phyloP scores from a whole-genome alignment of 495 filamentous ascomycete species.

The Xylaria castorea region DNA sequence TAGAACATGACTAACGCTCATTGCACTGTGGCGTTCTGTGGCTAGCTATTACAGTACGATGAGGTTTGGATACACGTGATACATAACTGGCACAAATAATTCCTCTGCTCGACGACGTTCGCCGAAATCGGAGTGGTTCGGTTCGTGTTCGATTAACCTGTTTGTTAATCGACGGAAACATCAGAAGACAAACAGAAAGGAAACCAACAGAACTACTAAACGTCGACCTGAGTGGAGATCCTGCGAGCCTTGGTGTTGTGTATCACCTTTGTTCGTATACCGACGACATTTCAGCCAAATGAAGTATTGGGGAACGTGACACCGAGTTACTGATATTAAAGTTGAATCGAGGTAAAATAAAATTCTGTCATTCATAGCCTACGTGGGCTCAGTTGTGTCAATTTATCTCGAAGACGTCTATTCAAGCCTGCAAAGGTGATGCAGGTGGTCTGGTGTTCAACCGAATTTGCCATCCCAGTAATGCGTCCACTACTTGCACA shows the following conservation, averaged over 20 bases:
- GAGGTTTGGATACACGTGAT: not conserved
- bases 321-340: not conserved
- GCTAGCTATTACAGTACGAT: not conserved
- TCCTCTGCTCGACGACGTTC: not conserved
- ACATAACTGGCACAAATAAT: not conserved
- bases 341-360: not conserved
- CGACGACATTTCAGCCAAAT: not conserved
- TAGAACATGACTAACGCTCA: not conserved
- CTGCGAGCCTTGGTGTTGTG: not conserved
- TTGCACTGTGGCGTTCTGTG: not conserved
- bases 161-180: not conserved
- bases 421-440: not conserved
- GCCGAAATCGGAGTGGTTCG: not conserved
- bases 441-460: not conserved
- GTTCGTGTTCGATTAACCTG: not conserved
- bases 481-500: not conserved
- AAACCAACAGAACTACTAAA: not conserved
- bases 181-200: not conserved
- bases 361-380: no score
- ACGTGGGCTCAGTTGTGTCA: not conserved
- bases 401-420: not conserved
- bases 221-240: not conserved
- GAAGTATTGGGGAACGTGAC: conserved; percentile 15
- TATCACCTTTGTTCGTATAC: not conserved
- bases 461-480: not conserved